These are phyloP conservation scores for Vigna trinervia DNA, from an alignment of 306 rosid genomes.

Conservation along the genomic window DNA sequence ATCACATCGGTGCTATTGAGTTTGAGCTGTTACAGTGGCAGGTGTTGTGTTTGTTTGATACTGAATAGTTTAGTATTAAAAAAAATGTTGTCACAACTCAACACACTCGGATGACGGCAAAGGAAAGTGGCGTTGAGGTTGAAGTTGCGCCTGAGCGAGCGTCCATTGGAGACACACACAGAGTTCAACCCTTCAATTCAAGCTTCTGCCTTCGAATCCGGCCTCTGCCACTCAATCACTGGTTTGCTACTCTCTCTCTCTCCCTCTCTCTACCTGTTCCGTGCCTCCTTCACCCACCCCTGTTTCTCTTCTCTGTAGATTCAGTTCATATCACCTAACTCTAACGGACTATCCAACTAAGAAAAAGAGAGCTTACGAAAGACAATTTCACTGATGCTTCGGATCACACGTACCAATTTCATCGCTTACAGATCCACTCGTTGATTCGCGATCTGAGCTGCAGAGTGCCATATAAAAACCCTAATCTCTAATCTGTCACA, in stretches of 20 bases:
- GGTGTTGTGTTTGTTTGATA: slow-evolving; percentile 27
- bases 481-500: slow-evolving; percentile 24
- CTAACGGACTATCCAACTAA: not conserved
- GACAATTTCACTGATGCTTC: not conserved
- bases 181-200: slow-evolving; percentile 17
- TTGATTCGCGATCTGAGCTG: slow-evolving; percentile 48
- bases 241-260: slow-evolving; percentile 26
- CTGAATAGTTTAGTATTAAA: not conserved
- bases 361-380: slow-evolving; percentile 11
- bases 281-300: not conserved
- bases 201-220: slow-evolving; percentile 7
- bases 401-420: slow-evolving; percentile 11
- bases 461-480: slow-evolving; percentile 36
- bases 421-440: slow-evolving; percentile 44
- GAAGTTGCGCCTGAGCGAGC: slow-evolving; percentile 29
- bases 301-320: slow-evolving; percentile 28
- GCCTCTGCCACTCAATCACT: slow-evolving; percentile 28
- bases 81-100: slow-evolving; percentile 25
- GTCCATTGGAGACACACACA: slow-evolving; percentile 33
- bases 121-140: slow-evolving; percentile 46
- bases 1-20: not conserved
- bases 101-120: slow-evolving; percentile 42
- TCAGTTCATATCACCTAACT: not conserved
- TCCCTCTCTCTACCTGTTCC: not conserved
- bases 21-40: slow-evolving; percentile 36